A percentile compares a stretch with the other conserved stretches of the same genome.
These are phyloP conservation scores for Penicillium waksmanii DNA, from an alignment of 495 filamentous ascomycete species.

Conservation along the genomic window DNA sequence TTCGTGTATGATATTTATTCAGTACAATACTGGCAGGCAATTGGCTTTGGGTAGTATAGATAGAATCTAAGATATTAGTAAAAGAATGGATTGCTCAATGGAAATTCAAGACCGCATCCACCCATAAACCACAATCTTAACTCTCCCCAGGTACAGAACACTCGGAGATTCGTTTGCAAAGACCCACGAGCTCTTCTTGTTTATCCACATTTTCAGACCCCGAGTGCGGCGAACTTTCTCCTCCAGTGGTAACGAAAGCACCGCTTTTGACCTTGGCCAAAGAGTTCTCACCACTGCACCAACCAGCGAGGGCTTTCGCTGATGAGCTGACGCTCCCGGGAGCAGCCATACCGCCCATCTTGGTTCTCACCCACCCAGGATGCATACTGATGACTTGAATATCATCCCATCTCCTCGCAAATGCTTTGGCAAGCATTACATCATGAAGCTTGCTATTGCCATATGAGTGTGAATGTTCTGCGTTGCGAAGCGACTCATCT, in stretches of 20 bases:
- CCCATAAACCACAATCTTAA: not conserved
- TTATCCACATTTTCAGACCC: conserved; percentile 34
- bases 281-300: conserved; percentile 42
- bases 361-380: conserved; percentile 67
- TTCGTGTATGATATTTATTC: too few relatives aligned
- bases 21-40: too few relatives aligned
- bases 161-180: conserved; percentile 38
- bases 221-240: conserved; percentile 27
- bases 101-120: too few relatives aligned
- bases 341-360: conserved; percentile 60
- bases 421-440: conserved; percentile 57
- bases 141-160: conserved; percentile 20
- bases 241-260: conserved; percentile 31
- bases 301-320: conserved; percentile 47
- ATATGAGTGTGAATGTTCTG: conserved; percentile 43
- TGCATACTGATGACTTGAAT: conserved; percentile 55
- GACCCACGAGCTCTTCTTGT: conserved; percentile 36
- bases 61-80: too few relatives aligned
- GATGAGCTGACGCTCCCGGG: conserved; percentile 50
- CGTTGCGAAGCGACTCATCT: conserved; percentile 43
- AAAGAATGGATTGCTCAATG: too few relatives aligned
- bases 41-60: too few relatives aligned
- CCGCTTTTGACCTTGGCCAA: conserved; percentile 31
- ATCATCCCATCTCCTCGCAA: conserved; percentile 53
- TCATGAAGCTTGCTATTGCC: conserved; percentile 58